These are phyloP conservation scores for Salix exigua DNA, from an alignment of 345 rosid species.

Conservation along the genomic window DNA sequence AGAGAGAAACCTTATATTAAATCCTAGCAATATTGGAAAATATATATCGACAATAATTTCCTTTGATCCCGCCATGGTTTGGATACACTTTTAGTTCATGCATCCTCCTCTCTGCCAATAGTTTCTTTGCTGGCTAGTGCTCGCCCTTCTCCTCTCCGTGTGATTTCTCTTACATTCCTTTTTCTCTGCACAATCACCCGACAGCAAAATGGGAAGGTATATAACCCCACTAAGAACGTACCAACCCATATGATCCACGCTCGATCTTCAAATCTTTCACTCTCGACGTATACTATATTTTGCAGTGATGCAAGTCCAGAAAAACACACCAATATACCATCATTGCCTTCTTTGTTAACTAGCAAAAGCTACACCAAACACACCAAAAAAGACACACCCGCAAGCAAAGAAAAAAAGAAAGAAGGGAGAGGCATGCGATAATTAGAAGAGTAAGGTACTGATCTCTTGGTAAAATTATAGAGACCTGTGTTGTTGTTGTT, in stretches of 20 bases:
- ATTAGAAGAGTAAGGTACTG: neutral
- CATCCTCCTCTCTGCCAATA: neutral
- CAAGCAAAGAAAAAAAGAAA: neutral
- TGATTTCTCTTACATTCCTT: neutral
- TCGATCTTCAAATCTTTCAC: neutral
- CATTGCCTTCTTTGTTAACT: slow-evolving; percentile 6
- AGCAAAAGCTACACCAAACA: slow-evolving; percentile 1
- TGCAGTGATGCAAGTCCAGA: slow-evolving; percentile 7
- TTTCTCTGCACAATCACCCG: neutral
- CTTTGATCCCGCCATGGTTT: neutral
- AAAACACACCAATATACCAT: slow-evolving; percentile 12
- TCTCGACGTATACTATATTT: neutral
- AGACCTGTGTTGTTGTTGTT: slow-evolving; percentile 47
- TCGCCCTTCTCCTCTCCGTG: neutral
- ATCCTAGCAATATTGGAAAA: slow-evolving; percentile 27
- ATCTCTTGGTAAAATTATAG: slow-evolving; percentile 29
- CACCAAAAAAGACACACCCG: slow-evolving; percentile 7
- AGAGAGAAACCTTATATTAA: slow-evolving; percentile 48
- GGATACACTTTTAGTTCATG: neutral
- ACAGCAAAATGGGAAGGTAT: neutral
- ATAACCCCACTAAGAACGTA: slow-evolving; percentile 9
- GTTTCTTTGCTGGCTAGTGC: slow-evolving; percentile 1
- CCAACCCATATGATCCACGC: neutral
- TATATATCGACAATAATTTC: neutral
- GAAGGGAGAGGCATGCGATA: neutral